Base-by-base conservation (phyloP, 2,329 filamentous ascomycete species). In the Grosmannia huntii region DNA sequence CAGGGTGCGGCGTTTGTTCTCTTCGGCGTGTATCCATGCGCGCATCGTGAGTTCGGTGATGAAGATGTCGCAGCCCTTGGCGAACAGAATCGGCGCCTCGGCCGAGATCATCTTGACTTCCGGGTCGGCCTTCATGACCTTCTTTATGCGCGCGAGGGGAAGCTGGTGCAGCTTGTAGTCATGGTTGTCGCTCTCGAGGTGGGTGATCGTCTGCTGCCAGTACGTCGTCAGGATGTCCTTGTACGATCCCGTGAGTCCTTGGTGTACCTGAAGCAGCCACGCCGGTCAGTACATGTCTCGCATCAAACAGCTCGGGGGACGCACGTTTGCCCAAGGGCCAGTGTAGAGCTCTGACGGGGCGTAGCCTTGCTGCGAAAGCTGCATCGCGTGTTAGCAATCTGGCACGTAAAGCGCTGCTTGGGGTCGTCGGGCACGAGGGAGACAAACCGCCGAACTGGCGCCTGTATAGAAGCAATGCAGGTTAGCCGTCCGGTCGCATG, bases 21-120 rank as follows among this genome's bases (percentile, higher is more conserved):
- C 94, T 70, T 99, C 94, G 19, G 94, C 94, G 67, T 99, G 94
- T 63, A 99, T 99, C 94, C 94, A 99, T 53, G 94, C 94, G 63
- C 94, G 89, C 94, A 99, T 99, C 9, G 94, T 99, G 61, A 99
- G 79, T 73, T 99, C 94, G 1, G 91, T 96, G 68, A 99, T 99
- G 75, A 99, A 99, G 68, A 97, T 96, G 69, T 99, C 94, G 72
- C 94, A 97, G 44, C 92, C 94, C 73, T 99, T 99, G 56, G 94
- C 94, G 68, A 99, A 99, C 16, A 99, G 78, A 65, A 99, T 99
- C 1, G 94, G 94, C 1, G 94, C 94, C 74, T 99, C 94, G 10
- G 94, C 94, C 4, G 91, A 97, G 62, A 99, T 99, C 94, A 99
- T 99, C 77, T 99, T 99, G 53, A 99, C 94, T 67, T 99, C 94